A percentile compares a stretch with the other conserved stretches of the same genome.
These are phyloP conservation scores for Ceratorhiza oryzae-sativae DNA, from an alignment of 1,284 basidiomycete genomes.

Conservation along the genomic window DNA sequence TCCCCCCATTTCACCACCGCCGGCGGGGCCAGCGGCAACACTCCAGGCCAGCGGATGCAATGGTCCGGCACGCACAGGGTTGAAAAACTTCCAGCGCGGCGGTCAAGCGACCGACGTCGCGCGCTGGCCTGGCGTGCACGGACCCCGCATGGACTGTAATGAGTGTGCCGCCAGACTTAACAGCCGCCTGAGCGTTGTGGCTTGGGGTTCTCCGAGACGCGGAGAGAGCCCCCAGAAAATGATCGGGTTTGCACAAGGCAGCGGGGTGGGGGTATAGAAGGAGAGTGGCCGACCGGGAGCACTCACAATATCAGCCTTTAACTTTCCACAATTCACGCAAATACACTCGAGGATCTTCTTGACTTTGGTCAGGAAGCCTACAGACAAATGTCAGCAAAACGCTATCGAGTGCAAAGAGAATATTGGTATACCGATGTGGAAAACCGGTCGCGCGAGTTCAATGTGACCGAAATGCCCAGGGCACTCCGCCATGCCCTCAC, in stretches of 20 bases:
- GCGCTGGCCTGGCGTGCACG: slow-evolving; percentile 52
- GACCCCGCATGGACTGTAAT: slow-evolving; percentile 72
- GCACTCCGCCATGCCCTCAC: slow-evolving; percentile 97
- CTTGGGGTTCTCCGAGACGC: slow-evolving; percentile 84
- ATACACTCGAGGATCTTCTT: slow-evolving; percentile 99
- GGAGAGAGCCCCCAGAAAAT: slow-evolving; percentile 96
- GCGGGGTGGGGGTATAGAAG: slow-evolving; percentile 60
- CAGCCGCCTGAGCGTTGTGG: slow-evolving; percentile 54
- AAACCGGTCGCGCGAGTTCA: slow-evolving; percentile 94
- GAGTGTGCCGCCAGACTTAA: slow-evolving; percentile 57
- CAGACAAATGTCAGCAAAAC: neutral
- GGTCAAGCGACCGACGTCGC: slow-evolving; percentile 90
- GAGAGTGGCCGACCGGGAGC: slow-evolving; percentile 67
- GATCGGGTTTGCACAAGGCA: slow-evolving; percentile 45
- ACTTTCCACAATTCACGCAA: slow-evolving; percentile 97
- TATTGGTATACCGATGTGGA: slow-evolving; percentile 81
- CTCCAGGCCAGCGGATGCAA: slow-evolving; percentile 44
- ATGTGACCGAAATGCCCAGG: slow-evolving; percentile 99
- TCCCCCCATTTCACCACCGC: slow-evolving; percentile 90
- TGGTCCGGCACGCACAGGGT: slow-evolving; percentile 54
- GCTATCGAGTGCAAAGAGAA: slow-evolving; percentile 2
- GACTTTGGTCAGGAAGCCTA: slow-evolving; percentile 98
- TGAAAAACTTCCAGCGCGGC: slow-evolving; percentile 70
- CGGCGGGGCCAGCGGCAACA: slow-evolving; percentile 78
- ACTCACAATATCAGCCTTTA: slow-evolving; percentile 97